Conservation (phyloP, 169 alveolate genomes). For the Toxoplasma gondii region DNA sequence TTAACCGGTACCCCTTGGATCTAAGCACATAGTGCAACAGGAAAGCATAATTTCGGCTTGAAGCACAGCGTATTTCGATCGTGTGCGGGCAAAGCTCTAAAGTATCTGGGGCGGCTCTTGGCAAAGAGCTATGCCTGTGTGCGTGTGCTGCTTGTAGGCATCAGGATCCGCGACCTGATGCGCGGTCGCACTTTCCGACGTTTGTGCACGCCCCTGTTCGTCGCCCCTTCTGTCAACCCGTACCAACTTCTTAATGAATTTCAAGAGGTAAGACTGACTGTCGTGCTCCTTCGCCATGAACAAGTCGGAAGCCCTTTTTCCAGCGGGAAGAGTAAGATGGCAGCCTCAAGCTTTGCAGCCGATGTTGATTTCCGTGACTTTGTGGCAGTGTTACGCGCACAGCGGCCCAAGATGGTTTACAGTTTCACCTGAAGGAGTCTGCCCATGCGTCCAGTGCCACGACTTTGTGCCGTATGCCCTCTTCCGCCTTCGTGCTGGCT, state of each 20-base stretch:
- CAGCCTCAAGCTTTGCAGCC: neutral
- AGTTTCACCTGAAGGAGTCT: too few relatives aligned
- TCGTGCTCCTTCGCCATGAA: neutral
- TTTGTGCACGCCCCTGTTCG: conserved; percentile 49
- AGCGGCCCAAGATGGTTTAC: too few relatives aligned
- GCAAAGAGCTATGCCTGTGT: neutral
- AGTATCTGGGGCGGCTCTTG: too few relatives aligned
- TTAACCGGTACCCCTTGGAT: too few relatives aligned
- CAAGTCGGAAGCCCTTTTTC: neutral
- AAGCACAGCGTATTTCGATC: too few relatives aligned
- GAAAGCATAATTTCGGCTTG: too few relatives aligned
- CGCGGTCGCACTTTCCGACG: conserved; percentile 22
- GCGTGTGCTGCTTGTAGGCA: conserved; percentile 3
- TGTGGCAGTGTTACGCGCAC: too few relatives aligned
- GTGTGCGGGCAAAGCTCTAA: too few relatives aligned
- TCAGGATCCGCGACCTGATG: conserved; percentile 43
- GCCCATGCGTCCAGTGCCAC: too few relatives aligned
- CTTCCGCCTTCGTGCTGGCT: neutral
- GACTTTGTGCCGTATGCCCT: neutral
- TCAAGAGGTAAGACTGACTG: conserved; percentile 29
- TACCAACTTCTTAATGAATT: conserved; percentile 50
- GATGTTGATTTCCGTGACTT: neutral
- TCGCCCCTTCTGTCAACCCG: conserved; percentile 43
- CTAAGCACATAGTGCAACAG: too few relatives aligned
- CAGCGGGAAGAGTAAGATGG: neutral